A percentile compares a stretch with the other conserved stretches of the same genome.
These are phyloP conservation scores for Amaranthus tricolor DNA, from an alignment of 179 eudicot genomes.

Conservation along the genomic window DNA sequence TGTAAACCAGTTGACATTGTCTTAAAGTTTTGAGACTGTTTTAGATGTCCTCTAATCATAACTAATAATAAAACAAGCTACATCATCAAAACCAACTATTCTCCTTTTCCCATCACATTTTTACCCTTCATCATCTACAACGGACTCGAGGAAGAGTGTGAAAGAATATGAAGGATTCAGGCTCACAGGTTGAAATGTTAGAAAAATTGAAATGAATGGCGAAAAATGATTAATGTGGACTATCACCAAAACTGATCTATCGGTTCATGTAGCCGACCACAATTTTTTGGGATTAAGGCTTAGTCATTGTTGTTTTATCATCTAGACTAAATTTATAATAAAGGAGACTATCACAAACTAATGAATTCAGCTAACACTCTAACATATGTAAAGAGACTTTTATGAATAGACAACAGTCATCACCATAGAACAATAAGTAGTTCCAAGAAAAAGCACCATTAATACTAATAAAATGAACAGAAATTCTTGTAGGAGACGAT, in stretches of 20 bases:
- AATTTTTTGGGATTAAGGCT: too few species aligned
- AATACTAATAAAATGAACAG: not conserved
- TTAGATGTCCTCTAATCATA: not conserved
- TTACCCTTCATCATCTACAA: not conserved
- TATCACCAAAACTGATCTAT: too few species aligned
- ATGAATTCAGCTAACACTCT: slow-evolving; percentile 3
- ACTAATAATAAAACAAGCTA: not conserved
- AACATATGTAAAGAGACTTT: not conserved
- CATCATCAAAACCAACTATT: not conserved
- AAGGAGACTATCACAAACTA: not conserved
- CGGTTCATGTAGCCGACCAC: too few species aligned
- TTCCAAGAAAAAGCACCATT: slow-evolving; percentile 4
- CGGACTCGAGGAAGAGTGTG: too few species aligned
- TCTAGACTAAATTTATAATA: not conserved
- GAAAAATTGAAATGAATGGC: too few species aligned
- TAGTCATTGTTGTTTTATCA: too few species aligned
- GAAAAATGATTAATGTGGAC: too few species aligned
- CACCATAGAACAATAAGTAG: not conserved
- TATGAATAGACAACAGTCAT: not conserved
- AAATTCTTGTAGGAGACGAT: too few species aligned
- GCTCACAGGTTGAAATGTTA: too few species aligned
- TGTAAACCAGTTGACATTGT: not conserved
- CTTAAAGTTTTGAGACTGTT: not conserved
- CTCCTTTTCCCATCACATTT: not conserved
- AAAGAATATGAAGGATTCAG: too few species aligned